Evolutionary conservation across 2,329 filamentous ascomycete species (phyloP).

Genomic region (Lasiodiplodia sp.): DNA sequence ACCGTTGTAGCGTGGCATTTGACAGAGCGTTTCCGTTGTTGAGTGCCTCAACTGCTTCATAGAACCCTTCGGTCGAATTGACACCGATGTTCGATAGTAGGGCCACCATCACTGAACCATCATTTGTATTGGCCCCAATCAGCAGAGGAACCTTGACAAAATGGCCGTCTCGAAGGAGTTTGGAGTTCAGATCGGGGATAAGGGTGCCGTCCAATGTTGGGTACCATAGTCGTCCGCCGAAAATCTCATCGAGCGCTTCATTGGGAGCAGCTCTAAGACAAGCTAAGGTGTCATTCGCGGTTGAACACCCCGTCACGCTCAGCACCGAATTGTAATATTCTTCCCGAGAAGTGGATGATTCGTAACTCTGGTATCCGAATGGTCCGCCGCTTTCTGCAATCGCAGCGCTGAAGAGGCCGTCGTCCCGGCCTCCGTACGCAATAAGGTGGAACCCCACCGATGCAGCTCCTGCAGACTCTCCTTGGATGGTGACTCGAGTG

Average conservation of each 20-base stretch:
- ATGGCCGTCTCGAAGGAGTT: constrained; percentile 51
- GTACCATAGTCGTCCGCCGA: constrained; percentile 29
- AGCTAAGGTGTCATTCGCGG: neutral
- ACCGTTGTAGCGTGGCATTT: too few species aligned
- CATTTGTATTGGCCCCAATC: constrained; percentile 69
- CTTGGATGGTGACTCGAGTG: constrained; percentile 48
- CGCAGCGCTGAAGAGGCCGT: constrained; percentile 48
- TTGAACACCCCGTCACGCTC: constrained; percentile 3
- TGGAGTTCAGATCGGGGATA: constrained; percentile 34
- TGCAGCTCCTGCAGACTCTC: constrained; percentile 46
- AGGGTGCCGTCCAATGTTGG: constrained; percentile 39
- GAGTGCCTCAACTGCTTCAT: constrained; percentile 42
- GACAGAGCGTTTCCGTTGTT: too few species aligned
- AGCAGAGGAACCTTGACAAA: constrained; percentile 70
- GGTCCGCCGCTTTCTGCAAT: constrained; percentile 50
- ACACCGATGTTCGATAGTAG: constrained; percentile 62
- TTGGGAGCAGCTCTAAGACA: constrained; percentile 30
- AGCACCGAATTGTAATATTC: constrained; percentile 37
- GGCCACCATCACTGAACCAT: constrained; percentile 62
- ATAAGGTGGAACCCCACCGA: constrained; percentile 46
- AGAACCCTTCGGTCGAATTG: constrained; percentile 62
- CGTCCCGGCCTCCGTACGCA: constrained; percentile 50
- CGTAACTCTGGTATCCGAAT: constrained; percentile 30
- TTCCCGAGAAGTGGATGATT: constrained; percentile 37
- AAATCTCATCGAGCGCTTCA: constrained; percentile 37